Evolutionary conservation across 495 filamentous ascomycete species (phyloP).

Genomic region (Parmelia sp.): DNA sequence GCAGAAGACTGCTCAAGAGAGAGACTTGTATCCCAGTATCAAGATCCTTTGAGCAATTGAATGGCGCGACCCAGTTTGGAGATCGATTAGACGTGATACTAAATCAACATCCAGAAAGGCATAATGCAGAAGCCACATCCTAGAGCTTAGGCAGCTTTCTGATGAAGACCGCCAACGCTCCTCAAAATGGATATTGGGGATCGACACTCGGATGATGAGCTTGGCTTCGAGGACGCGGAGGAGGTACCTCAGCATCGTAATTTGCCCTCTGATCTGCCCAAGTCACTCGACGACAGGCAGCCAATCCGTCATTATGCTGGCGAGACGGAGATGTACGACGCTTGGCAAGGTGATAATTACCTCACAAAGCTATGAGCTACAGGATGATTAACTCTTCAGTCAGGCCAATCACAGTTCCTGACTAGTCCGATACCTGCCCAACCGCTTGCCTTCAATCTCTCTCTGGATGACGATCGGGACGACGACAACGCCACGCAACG

Average conservation of each 20-base stretch:
- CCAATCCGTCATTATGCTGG: conserved; percentile 49
- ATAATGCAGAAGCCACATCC: neutral
- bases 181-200: conserved; percentile 22
- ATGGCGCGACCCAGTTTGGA: neutral
- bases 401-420: conserved; percentile 92
- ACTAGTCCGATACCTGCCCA: conserved; percentile 77
- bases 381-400: neutral
- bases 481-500: conserved; percentile 56
- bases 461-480: conserved; percentile 62
- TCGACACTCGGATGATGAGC: conserved; percentile 12
- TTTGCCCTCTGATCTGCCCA: conserved; percentile 83
- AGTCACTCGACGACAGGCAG: conserved; percentile 81
- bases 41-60: neutral
- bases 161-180: neutral
- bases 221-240: conserved; percentile 19
- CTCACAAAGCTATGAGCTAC: neutral
- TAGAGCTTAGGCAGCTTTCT: neutral
- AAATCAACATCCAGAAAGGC: neutral
- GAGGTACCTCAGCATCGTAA: conserved; percentile 34
- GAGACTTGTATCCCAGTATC: neutral
- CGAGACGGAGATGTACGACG: conserved; percentile 97
- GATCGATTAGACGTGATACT: no score
- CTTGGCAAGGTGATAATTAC: conserved; percentile 77
- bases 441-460: conserved; percentile 76
- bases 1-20: neutral